A percentile compares a stretch with the other conserved stretches of the same genome.
phyloP scores from a whole-genome alignment of 129 eudicot species.

The Chrysanthemum lavandulifolium region DNA sequence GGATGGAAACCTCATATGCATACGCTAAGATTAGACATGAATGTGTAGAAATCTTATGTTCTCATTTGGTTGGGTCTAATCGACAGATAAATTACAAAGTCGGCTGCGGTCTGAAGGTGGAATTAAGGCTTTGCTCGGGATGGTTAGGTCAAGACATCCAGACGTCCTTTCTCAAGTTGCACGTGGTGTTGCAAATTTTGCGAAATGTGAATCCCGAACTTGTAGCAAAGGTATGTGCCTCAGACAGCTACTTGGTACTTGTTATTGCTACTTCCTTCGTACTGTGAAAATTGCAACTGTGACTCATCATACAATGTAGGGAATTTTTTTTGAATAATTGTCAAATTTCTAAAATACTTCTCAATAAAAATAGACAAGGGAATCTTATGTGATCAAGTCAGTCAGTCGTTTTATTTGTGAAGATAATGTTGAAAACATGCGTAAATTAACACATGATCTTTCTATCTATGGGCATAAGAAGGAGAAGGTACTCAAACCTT shows the following conservation, averaged over 20 bases:
- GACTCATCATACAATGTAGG: background rate
- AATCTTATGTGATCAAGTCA: background rate
- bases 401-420: too few relatives aligned
- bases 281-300: constrained; percentile 13
- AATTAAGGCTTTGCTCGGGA: constrained; percentile 85
- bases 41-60: background rate
- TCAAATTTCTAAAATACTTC: constrained; percentile 1
- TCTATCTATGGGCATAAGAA: too few relatives aligned
- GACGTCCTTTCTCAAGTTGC: constrained; percentile 99
- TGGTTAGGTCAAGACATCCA: constrained; percentile 96
- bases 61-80: constrained; percentile 10
- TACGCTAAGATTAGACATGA: background rate
- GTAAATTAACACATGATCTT: too few relatives aligned
- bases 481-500: background rate
- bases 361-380: constrained; percentile 2
- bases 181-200: constrained; percentile 98
- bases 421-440: too few relatives aligned
- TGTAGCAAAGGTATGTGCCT: constrained; percentile 65
- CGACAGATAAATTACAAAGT: constrained; percentile 79
- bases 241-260: background rate
- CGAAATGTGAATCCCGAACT: constrained; percentile 95
- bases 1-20: background rate
- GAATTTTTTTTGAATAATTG: background rate
- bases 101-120: constrained; percentile 97
- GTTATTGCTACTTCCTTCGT: background rate